Conservation (phyloP, 495 filamentous ascomycete species). For the Aspergillus indologenus region DNA sequence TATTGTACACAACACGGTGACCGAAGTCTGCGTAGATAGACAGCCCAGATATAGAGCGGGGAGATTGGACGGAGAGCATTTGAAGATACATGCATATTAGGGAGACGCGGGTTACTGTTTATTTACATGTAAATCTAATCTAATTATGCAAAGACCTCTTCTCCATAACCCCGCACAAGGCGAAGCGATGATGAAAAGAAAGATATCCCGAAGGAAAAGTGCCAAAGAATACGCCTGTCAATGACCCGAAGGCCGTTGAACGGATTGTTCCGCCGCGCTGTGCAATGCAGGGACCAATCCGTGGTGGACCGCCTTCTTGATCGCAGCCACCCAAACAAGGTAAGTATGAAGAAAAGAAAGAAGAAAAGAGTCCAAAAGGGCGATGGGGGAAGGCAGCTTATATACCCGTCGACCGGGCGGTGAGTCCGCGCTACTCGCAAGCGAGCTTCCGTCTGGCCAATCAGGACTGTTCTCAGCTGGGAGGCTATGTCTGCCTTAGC, state of each 20-base stretch:
- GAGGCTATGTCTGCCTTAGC: slow-evolving; percentile 5
- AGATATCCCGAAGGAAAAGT: slow-evolving; percentile 41
- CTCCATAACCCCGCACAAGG: slow-evolving; percentile 51
- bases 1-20: too few relatives aligned
- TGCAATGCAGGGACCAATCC: slow-evolving; percentile 72
- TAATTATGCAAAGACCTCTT: too few relatives aligned
- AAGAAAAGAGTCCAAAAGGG: slow-evolving; percentile 33
- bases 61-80: too few relatives aligned
- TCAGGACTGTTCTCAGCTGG: not conserved
- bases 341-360: slow-evolving; percentile 69
- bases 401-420: slow-evolving; percentile 24
- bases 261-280: slow-evolving; percentile 64
- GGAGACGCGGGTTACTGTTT: too few relatives aligned
- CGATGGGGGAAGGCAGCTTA: slow-evolving; percentile 15
- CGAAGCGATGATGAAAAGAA: slow-evolving; percentile 57
- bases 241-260: slow-evolving; percentile 69
- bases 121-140: too few relatives aligned
- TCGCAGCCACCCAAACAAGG: slow-evolving; percentile 63
- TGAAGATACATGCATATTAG: too few relatives aligned
- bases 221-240: slow-evolving; percentile 75
- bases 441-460: slow-evolving; percentile 27
- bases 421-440: slow-evolving; percentile 26
- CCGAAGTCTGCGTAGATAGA: too few relatives aligned
- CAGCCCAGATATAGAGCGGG: too few relatives aligned
- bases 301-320: slow-evolving; percentile 60